These are phyloP conservation scores for Lactarius akahatsu DNA, from an alignment of 768 basidiomycete species.

Conservation along the genomic window DNA sequence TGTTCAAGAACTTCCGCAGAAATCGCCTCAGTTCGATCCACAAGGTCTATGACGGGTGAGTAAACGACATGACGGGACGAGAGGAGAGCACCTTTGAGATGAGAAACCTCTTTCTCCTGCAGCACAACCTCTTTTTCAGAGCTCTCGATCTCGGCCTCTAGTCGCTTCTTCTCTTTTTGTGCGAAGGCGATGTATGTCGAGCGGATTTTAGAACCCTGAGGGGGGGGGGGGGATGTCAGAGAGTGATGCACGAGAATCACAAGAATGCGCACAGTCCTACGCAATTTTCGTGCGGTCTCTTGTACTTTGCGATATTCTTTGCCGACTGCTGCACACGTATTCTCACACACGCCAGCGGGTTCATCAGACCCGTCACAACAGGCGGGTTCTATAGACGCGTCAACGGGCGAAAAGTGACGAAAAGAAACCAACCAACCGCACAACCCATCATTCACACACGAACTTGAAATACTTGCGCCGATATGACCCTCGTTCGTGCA, in stretches of 20 bases:
- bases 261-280: slow-evolving; percentile 62
- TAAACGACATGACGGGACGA: background rate
- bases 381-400: slow-evolving; percentile 61
- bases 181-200: slow-evolving; percentile 85
- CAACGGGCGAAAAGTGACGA: background rate
- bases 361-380: slow-evolving; percentile 99
- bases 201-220: slow-evolving; percentile 88
- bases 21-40: slow-evolving; percentile 73
- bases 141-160: slow-evolving; percentile 62
- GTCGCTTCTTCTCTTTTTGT: slow-evolving; percentile 81
- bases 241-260: background rate
- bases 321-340: slow-evolving; percentile 76
- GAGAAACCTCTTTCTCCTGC: slow-evolving; percentile 69
- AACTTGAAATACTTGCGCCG: slow-evolving; percentile 72
- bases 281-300: slow-evolving; percentile 74
- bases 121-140: slow-evolving; percentile 57
- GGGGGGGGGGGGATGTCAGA: slow-evolving; percentile 7
- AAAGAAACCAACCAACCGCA: slow-evolving; percentile 62
- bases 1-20: slow-evolving; percentile 79
- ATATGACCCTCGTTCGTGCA: slow-evolving; percentile 89
- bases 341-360: slow-evolving; percentile 70
- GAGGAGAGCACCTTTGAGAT: slow-evolving; percentile 56
- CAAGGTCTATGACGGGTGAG: slow-evolving; percentile 56
- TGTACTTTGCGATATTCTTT: slow-evolving; percentile 61
- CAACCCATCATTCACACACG: slow-evolving; percentile 87